Percentiles rank a stretch among this genome's conserved stretches.
phyloP scores from a whole-genome alignment of 2,329 filamentous ascomycete species.

The Geosmithia morbida region DNA sequence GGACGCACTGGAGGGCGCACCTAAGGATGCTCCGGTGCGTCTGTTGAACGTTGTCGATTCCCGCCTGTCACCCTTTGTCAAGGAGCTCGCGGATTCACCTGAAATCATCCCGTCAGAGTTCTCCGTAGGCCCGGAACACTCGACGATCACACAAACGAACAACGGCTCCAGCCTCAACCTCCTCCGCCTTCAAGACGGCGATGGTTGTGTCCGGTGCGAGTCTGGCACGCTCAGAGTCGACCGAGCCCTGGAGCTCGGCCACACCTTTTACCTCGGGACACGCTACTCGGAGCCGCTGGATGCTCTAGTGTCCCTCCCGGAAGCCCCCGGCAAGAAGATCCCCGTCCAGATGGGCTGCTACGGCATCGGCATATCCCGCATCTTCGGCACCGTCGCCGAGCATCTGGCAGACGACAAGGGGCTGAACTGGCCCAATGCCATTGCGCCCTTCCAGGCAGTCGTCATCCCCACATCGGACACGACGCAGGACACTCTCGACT shows the following conservation, averaged over 20 bases:
- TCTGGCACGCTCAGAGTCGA: conserved; percentile 48
- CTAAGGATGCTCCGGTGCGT: neutral
- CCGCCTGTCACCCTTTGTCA: conserved; percentile 12
- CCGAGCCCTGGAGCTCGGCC: conserved; percentile 76
- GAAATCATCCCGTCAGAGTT: neutral
- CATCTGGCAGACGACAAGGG: conserved; percentile 57
- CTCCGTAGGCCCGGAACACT: neutral
- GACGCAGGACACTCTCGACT: conserved; percentile 31
- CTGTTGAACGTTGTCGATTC: conserved; percentile 21
- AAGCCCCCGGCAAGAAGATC: conserved; percentile 16
- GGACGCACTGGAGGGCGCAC: neutral
- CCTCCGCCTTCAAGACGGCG: conserved; percentile 49
- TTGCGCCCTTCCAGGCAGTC: conserved; percentile 71
- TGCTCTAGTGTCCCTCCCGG: conserved; percentile 38
- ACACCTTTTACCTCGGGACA: conserved; percentile 88
- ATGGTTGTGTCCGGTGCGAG: conserved; percentile 58
- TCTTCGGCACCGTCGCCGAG: conserved; percentile 77
- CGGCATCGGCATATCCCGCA: conserved; percentile 82
- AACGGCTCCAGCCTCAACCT: conserved; percentile 34
- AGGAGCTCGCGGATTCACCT: conserved; percentile 5
- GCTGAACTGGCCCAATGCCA: conserved; percentile 74
- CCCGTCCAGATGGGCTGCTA: conserved; percentile 91
- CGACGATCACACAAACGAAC: conserved; percentile 2
- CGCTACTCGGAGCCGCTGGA: conserved; percentile 68
- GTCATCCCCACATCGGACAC: conserved; percentile 40